Base-by-base conservation (phyloP, 176 grass and related monocot genomes). In the Avena eriantha region DNA sequence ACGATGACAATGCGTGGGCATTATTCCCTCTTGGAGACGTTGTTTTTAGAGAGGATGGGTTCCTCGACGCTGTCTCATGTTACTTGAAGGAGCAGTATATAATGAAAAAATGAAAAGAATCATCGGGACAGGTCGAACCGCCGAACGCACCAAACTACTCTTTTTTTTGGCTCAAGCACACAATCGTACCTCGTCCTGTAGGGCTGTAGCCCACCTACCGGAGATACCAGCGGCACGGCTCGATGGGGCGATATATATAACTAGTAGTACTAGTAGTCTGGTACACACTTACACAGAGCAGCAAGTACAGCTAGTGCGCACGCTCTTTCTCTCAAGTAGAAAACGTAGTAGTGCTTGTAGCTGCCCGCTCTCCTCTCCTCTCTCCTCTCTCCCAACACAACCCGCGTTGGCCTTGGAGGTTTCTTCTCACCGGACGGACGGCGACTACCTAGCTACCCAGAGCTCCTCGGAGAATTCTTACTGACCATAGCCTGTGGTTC, bases 361-460 rank as follows among this genome's bases (percentile, higher is more conserved):
- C 47, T 75, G 46, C 46, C 23, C 29, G 45, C 45, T 47, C 71
- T 48, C 23, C 15, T 36, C 68, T 41, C 23, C 29, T n/a, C 45
- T 47, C 71, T 48, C 23, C 15, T 36, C 68, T 41, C 35, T 5
- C 67, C 36, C 36, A 41, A 41, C 36, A 16, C 31, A 33, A 22
- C n/a, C 17, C 3, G 3, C 33, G 18, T 34, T 14, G 16, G 24
- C 11, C 73, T 12, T 1, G 36, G 6, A 85, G 43, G 59, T 17
- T 66, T 49, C 79, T 49, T 49, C 79, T 12, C 76, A 39, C 76
- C 69, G 69, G 69, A 72, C 69, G 69, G 49, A 77, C 26, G 8
- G 73, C 29, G 49, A 77, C 49, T 1, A 10, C 73, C 73, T 17
- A 50, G 47, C 73, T 77, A 35, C 74, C 73, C 24, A 33, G 74